Evolutionary conservation across 495 filamentous ascomycete genomes (phyloP).

Genomic region (Xylaria intraflava): DNA sequence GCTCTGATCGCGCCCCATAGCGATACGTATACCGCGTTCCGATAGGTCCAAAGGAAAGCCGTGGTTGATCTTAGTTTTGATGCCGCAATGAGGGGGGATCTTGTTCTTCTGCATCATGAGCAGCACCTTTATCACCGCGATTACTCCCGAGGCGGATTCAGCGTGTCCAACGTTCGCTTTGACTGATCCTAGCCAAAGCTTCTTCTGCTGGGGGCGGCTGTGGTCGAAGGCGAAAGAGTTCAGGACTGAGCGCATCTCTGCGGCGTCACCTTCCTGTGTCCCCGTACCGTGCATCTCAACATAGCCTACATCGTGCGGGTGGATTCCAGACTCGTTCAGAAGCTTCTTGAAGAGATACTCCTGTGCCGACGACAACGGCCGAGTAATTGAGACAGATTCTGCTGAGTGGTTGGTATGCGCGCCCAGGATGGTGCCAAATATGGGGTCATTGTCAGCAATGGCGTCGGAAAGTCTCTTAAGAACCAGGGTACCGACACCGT

Average conservation of each 20-base stretch:
- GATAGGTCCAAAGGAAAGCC: constrained; percentile 54
- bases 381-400: constrained; percentile 31
- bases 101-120: constrained; percentile 39
- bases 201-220: constrained; percentile 19
- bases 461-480: constrained; percentile 48
- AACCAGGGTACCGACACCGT: constrained; percentile 45
- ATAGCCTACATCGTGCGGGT: constrained; percentile 17
- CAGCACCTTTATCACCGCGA: constrained; percentile 36
- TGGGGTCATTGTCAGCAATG: constrained; percentile 38
- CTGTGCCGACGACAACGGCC: constrained; percentile 29
- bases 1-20: constrained; percentile 40
- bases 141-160: constrained; percentile 39
- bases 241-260: constrained; percentile 19
- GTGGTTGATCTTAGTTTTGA: constrained; percentile 50
- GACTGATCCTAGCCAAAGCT: constrained; percentile 30
- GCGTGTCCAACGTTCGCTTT: constrained; percentile 46
- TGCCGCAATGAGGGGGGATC: constrained; percentile 37
- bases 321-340: constrained; percentile 3
- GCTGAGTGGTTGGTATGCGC: constrained; percentile 42
- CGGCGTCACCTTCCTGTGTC: constrained; percentile 35
- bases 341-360: constrained; percentile 18
- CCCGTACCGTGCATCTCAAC: constrained; percentile 38
- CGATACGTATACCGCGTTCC: constrained; percentile 47
- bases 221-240: constrained; percentile 26
- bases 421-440: constrained; percentile 48